phyloP scores from a whole-genome alignment of 148 eudicot genomes.

The Persicaria maculosa region DNA sequence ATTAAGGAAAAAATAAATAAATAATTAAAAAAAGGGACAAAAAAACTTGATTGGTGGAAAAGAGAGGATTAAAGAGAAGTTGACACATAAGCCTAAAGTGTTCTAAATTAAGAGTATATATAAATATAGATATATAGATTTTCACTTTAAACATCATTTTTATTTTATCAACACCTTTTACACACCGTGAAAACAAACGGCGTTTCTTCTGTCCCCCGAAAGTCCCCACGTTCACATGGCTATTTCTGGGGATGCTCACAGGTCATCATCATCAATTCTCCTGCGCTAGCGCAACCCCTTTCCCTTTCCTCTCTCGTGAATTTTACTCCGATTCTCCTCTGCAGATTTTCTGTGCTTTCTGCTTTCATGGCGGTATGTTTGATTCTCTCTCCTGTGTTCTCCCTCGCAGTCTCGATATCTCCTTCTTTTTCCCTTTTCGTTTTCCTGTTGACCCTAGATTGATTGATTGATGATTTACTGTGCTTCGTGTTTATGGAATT shows the following conservation, averaged over 20 bases:
- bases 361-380: not conserved
- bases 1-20: too few relatives aligned
- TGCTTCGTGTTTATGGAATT: not conserved
- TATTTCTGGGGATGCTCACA: not conserved
- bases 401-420: not conserved
- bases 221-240: conserved; percentile 20
- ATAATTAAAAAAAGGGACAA: too few relatives aligned
- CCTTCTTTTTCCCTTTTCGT: not conserved
- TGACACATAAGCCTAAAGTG: too few relatives aligned
- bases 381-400: not conserved
- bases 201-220: not conserved
- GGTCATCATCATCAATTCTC: not conserved
- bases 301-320: not conserved
- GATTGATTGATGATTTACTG: not conserved
- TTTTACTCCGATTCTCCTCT: not conserved
- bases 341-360: not conserved
- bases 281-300: not conserved
- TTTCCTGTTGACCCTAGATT: not conserved
- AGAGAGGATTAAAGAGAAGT: too few relatives aligned
- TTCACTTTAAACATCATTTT: too few relatives aligned
- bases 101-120: too few relatives aligned
- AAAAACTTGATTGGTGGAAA: too few relatives aligned
- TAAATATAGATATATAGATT: too few relatives aligned
- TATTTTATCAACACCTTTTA: too few relatives aligned
- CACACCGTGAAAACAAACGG: not conserved